Conservation (phyloP, 305 asterid genomes). For the Ilex paraguariensis region DNA sequence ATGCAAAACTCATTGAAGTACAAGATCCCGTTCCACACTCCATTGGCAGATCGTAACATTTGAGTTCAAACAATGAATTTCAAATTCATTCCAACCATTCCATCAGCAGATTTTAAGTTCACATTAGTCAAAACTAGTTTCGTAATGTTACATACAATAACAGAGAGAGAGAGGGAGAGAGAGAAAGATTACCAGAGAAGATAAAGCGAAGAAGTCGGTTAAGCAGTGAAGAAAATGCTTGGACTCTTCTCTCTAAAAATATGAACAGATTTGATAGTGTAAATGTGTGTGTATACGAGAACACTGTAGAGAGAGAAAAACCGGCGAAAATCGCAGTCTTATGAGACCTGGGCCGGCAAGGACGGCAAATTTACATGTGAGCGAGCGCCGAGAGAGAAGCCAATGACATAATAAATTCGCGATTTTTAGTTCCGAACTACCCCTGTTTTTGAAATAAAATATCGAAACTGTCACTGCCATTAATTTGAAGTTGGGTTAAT, state of each 20-base stretch:
- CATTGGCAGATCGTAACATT: too few relatives aligned
- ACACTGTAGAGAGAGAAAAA: constrained; percentile 9
- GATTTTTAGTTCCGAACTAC: constrained; percentile 17
- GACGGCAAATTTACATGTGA: constrained; percentile 31
- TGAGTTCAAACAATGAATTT: too few relatives aligned
- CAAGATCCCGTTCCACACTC: too few relatives aligned
- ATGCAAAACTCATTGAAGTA: too few relatives aligned
- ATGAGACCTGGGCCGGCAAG: constrained; percentile 43
- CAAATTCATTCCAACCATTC: too few relatives aligned
- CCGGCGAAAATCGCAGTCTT: constrained; percentile 37
- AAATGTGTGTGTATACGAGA: neutral
- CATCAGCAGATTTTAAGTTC: neutral
- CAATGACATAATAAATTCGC: constrained; percentile 10
- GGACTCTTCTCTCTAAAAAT: neutral
- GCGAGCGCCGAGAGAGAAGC: too few relatives aligned
- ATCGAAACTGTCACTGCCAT: constrained; percentile 10
- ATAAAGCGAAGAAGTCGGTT: neutral
- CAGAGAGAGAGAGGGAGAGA: too few relatives aligned
- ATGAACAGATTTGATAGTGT: constrained; percentile 1
- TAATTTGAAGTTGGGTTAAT: too few relatives aligned
- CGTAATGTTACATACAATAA: too few relatives aligned
- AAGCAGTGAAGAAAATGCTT: constrained; percentile 4
- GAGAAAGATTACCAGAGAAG: too few relatives aligned
- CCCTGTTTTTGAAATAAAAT: constrained; percentile 20
- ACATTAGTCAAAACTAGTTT: neutral